Evolutionary conservation across 2,329 filamentous ascomycete genomes (phyloP), one percentile per base, ranked within the genome.

Genomic region (Pseudogymnoascus sp.): DNA sequence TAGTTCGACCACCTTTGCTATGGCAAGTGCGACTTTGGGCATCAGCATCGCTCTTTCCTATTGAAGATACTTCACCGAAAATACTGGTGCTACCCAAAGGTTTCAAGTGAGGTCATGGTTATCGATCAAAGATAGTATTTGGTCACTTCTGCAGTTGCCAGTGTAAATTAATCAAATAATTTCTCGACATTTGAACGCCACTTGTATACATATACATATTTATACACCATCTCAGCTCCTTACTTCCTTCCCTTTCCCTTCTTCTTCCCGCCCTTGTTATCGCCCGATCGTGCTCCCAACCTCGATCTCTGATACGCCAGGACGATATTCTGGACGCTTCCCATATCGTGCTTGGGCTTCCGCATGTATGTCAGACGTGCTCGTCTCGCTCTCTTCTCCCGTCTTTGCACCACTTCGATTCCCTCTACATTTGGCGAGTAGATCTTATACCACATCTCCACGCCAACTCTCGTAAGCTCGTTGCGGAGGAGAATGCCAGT

Each of bases 371-470:
- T 96, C 75, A 99, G 80, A 69, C 91, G 83, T 25, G 93, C 93
- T 71, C 95, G 85, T 74, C 93, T 88, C 68, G 91, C 91, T 75
- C 91, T 85, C 88, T 92, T 95, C 72, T 85, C 83, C 67, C 86
- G 84, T 70, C 93, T 82, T 84, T 96, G 91, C 76, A 97, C 90
- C 70, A 99, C 88, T 78, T 99, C 93, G 72, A 99, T 91, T 67
- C 90, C 91, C 74, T 89, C 86, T 34, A 97, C 88, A 73, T 90
- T 89, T 65, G 93, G 93, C 73, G 86, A 90, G 80, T 95, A 97
- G 64, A 97, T 82, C 82, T 99, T 99, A 77, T 90, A 92, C 88
- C 91, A 96, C 91, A 96, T 95, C 83, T 99, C 95, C 65, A 96
- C 91, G 65, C 91, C 90, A 5, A 96, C 85, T 70, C 90, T 85